phyloP scores from a whole-genome alignment of 306 rosid genomes.

The Alnus glutinosa region DNA sequence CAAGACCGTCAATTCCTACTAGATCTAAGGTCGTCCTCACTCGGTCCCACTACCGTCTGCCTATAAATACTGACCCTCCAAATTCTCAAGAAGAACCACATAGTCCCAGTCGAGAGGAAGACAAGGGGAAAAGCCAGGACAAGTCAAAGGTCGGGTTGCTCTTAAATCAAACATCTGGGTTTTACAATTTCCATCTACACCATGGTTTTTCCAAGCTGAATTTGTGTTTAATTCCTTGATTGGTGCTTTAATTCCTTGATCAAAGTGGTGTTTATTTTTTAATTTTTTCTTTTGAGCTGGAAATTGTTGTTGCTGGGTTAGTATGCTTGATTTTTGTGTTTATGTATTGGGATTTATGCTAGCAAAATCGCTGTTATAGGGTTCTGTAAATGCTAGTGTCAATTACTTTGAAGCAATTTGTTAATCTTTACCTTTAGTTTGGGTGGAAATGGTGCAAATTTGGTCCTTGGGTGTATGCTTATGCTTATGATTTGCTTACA shows the following conservation, averaged over 20 bases:
- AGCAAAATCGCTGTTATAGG: neutral
- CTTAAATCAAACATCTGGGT: slow-evolving; percentile 5
- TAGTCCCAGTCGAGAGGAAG: neutral
- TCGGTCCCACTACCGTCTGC: neutral
- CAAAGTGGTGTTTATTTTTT: neutral
- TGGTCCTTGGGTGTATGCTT: neutral
- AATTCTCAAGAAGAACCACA: neutral
- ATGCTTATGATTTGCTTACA: neutral
- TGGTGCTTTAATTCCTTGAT: neutral
- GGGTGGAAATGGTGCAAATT: neutral
- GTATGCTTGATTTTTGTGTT: neutral
- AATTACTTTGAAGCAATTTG: neutral
- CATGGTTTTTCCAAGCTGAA: neutral
- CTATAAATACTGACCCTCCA: slow-evolving; percentile 6
- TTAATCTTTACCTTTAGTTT: neutral
- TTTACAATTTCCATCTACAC: neutral
- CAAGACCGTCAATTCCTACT: neutral
- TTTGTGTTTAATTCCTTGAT: neutral
- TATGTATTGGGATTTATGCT: neutral
- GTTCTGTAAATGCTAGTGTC: neutral
- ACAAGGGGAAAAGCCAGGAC: neutral
- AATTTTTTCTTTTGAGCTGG: neutral
- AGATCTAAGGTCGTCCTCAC: neutral
- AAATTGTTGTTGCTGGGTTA: neutral
- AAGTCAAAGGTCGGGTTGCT: neutral